Base-by-base conservation (phyloP, 306 rosid species). In the Urtica urens region DNA sequence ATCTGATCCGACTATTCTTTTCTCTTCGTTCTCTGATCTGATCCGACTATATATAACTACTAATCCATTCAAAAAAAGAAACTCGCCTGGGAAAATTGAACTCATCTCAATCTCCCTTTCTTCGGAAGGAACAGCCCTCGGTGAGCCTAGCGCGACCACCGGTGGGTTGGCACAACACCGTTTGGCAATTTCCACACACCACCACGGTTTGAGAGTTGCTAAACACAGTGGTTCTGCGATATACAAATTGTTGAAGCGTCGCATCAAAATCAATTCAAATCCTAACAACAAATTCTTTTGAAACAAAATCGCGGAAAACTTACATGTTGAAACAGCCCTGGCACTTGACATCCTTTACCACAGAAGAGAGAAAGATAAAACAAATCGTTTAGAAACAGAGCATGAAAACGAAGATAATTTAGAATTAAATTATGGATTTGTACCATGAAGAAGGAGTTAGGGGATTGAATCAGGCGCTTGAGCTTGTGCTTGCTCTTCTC, bases 401-500 rank as follows among this genome's bases (percentile, higher is more conserved):
- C 10, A 19, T 3, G n/a, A 21, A 45, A 23, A 11, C 46, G 19
- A 26, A 27, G 7, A 17, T 6, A 15, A 11, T 28, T 7, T n/a
- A 9, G 7, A 16, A 33, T 27, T 49, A 16, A 27, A n/a, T n/a
- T n/a, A n/a, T n/a, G n/a, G n/a, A n/a, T n/a, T n/a, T n/a, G 6
- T 57, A 76, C 82, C 78, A 76, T 76, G 72, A 76, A 76, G 58
- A 76, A 76, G 11, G 78, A 76, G 50, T 76, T 76, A 19, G 82
- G 82, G 10, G 78, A 64, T 46, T 76, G 82, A 50, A 76, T 75
- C 14, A 76, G 82, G 44, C 82, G 71, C 78, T 76, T 76, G 50
- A 76, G 82, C 70, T 76, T 76, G 70, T 76, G 82, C 70, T 76
- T 76, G 63, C 41, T 71, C 72, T 76, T 76, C 72, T 76, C 82